These are phyloP conservation scores for Protomyces lactucae-debilis DNA, from an alignment of 1,139 yeast species.

Conservation along the genomic window DNA sequence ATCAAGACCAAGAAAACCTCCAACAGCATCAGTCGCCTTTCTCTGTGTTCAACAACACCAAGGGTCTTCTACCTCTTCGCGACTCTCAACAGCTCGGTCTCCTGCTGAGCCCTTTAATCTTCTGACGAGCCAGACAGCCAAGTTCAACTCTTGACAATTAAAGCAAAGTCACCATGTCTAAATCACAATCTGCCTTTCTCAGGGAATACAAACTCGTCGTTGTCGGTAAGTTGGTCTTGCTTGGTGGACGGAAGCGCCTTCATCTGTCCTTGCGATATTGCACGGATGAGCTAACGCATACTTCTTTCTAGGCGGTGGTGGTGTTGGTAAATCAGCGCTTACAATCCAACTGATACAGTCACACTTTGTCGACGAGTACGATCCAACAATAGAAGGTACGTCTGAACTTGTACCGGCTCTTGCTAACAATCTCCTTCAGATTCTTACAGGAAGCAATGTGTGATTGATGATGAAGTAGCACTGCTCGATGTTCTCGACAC, in stretches of 20 bases:
- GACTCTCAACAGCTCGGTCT: too few species aligned
- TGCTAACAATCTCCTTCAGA: constrained; percentile 62
- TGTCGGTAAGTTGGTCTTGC: constrained; percentile 50
- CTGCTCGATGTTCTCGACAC: constrained; percentile 46
- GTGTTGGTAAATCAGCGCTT: constrained; percentile 91
- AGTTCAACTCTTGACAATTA: neutral
- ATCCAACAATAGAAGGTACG: constrained; percentile 37
- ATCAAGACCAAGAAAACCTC: too few species aligned
- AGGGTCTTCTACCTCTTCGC: too few species aligned
- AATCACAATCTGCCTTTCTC: constrained; percentile 28
- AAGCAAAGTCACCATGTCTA: neutral
- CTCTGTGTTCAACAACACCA: too few species aligned
- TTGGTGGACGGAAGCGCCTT: too few species aligned
- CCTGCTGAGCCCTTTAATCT: too few species aligned
- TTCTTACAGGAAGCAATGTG: constrained; percentile 43
- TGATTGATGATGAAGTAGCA: constrained; percentile 42
- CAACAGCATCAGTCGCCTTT: too few species aligned
- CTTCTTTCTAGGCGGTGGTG: constrained; percentile 56
- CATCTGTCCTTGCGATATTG: too few species aligned
- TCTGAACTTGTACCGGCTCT: constrained; percentile 57
- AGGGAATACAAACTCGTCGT: constrained; percentile 72
- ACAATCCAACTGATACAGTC: constrained; percentile 83
- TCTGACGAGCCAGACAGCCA: too few species aligned
- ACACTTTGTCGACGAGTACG: constrained; percentile 57
- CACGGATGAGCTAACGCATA: too few species aligned